Conservation (phyloP, 2,329 filamentous ascomycete species). For the Aspergillus neotritici region DNA sequence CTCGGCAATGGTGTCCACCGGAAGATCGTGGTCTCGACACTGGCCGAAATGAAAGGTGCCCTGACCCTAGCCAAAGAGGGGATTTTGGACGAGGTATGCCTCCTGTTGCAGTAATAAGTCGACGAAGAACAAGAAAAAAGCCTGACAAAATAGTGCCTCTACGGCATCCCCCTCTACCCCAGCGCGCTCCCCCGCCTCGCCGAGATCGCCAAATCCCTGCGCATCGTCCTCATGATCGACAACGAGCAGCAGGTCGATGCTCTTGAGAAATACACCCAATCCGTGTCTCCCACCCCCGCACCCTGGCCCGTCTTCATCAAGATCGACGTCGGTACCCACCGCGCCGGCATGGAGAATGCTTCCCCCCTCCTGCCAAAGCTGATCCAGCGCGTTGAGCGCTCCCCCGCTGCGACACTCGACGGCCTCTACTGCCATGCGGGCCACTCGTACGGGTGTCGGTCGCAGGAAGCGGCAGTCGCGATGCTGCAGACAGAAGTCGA, state of each 20-base stretch:
- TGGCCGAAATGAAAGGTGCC: constrained; percentile 38
- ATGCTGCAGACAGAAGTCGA: constrained; percentile 16
- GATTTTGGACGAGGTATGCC: constrained; percentile 37
- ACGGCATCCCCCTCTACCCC: constrained; percentile 39
- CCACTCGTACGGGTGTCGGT: constrained; percentile 22
- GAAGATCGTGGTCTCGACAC: constrained; percentile 38
- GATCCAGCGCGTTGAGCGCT: constrained; percentile 14
- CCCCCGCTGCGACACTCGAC: constrained; percentile 9
- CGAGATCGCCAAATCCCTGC: constrained; percentile 24
- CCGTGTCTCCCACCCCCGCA: not conserved
- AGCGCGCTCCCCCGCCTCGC: constrained; percentile 28
- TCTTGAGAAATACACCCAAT: constrained; percentile 13
- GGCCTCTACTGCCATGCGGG: constrained; percentile 25
- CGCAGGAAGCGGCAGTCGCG: constrained; percentile 14
- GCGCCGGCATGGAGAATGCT: constrained; percentile 15
- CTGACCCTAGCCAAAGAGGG: constrained; percentile 38
- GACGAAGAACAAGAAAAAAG: not conserved
- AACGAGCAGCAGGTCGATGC: constrained; percentile 20
- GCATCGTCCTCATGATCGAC: constrained; percentile 35
- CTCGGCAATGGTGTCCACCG: constrained; percentile 34
- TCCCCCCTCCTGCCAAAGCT: constrained; percentile 9
- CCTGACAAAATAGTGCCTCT: constrained; percentile 25
- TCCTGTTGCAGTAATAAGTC: not conserved
- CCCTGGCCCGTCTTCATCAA: constrained; percentile 25
- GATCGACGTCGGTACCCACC: constrained; percentile 19